Evolutionary conservation across 495 filamentous ascomycete species (phyloP).

Genomic region (Staphylotrichum tortipilum): DNA sequence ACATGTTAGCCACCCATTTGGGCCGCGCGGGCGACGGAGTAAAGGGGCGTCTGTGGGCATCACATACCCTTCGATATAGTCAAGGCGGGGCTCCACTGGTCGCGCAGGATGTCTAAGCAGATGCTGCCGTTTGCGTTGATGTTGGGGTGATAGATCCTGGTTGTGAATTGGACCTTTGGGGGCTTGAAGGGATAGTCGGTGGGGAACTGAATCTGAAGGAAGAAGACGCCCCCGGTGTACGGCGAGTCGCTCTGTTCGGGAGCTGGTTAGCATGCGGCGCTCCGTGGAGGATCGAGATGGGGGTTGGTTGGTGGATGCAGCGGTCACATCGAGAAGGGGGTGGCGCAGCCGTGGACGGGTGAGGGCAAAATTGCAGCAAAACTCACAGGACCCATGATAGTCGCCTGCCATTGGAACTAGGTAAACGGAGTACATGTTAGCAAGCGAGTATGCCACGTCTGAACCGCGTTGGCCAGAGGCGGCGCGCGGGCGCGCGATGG

Average conservation of each 20-base stretch:
- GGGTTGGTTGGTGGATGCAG: too few relatives aligned
- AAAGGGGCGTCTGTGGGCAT: background rate
- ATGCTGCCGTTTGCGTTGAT: constrained; percentile 99
- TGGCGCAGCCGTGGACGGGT: too few relatives aligned
- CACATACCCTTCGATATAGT: constrained; percentile 93
- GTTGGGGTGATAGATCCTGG: constrained; percentile 98
- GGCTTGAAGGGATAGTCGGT: constrained; percentile 99
- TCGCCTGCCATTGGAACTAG: constrained; percentile 99
- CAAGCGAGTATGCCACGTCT: too few relatives aligned
- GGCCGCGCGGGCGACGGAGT: too few relatives aligned
- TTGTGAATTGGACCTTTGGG: constrained; percentile 99
- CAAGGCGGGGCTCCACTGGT: constrained; percentile 97
- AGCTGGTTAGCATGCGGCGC: constrained; percentile 5
- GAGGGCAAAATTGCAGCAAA: background rate
- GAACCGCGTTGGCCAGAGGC: too few relatives aligned
- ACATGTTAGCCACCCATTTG: constrained; percentile 6
- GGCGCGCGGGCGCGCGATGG: too few relatives aligned
- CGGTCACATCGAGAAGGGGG: background rate
- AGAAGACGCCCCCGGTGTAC: constrained; percentile 97
- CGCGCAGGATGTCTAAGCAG: constrained; percentile 93
- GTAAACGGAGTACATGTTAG: constrained; percentile 26
- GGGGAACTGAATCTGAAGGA: constrained; percentile 95
- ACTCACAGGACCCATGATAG: constrained; percentile 99
- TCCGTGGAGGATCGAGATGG: background rate
- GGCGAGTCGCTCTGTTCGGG: constrained; percentile 73